These are phyloP conservation scores for Conidiobolus incongruus DNA, from an alignment of 371 early-diverging fungal genomes.

Conservation along the genomic window DNA sequence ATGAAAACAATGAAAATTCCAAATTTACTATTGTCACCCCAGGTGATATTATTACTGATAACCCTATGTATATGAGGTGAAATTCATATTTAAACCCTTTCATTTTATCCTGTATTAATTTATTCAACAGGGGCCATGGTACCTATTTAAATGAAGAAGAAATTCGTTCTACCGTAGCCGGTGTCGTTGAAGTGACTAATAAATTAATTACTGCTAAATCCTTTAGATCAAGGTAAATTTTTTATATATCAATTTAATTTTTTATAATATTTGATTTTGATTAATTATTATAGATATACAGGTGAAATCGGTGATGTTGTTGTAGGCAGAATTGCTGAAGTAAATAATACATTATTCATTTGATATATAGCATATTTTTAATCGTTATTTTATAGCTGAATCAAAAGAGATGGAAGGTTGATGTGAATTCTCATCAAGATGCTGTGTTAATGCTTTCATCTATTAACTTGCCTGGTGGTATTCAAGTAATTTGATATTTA, in stretches of 20 bases:
- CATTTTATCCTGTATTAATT: neutral
- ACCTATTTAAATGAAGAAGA: constrained; percentile 51
- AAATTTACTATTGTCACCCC: constrained; percentile 86
- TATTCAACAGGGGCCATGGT: constrained; percentile 70
- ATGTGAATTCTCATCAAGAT: constrained; percentile 79
- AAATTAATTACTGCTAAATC: constrained; percentile 85
- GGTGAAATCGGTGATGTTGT: constrained; percentile 98
- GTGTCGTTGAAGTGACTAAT: constrained; percentile 86
- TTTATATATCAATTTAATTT: neutral
- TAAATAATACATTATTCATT: constrained; percentile 11
- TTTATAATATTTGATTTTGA: neutral
- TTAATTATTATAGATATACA: constrained; percentile 23
- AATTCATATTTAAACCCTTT: neutral
- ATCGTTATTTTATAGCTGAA: constrained; percentile 16
- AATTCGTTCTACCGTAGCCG: constrained; percentile 70
- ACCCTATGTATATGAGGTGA: constrained; percentile 64
- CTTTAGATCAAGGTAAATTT: constrained; percentile 49
- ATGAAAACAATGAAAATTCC: too few species aligned
- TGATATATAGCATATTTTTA: neutral
- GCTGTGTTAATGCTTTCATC: constrained; percentile 77
- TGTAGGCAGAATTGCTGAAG: constrained; percentile 88
- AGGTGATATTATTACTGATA: constrained; percentile 64
- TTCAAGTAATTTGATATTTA: constrained; percentile 32
- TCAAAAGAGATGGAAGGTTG: constrained; percentile 93
- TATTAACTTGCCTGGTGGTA: constrained; percentile 92